Evolutionary conservation across 805 yeast genomes (phyloP).

Genomic region (Suhomyces pyralidae): DNA sequence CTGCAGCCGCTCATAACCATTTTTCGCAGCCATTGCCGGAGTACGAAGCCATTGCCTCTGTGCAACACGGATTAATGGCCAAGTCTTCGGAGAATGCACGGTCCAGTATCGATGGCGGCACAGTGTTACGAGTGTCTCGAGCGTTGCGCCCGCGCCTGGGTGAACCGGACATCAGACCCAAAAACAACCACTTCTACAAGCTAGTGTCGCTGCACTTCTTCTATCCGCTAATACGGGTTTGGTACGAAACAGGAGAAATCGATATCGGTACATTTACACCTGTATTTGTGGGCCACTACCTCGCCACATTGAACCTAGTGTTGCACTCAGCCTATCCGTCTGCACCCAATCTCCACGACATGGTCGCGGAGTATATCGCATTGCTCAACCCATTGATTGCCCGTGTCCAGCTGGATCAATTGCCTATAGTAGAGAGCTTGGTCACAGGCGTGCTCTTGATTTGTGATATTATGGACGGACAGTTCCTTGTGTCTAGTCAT

Average conservation of each 20-base stretch:
- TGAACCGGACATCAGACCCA: slow-evolving; percentile 11
- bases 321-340: slow-evolving; percentile 59
- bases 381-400: slow-evolving; percentile 26
- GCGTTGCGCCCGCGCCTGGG: slow-evolving; percentile 20
- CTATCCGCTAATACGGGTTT: slow-evolving; percentile 52
- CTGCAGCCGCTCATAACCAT: slow-evolving; percentile 44
- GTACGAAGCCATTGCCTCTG: slow-evolving; percentile 2
- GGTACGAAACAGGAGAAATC: slow-evolving; percentile 46
- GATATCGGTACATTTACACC: slow-evolving; percentile 53
- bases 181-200: slow-evolving; percentile 28
- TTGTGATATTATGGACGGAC: slow-evolving; percentile 32
- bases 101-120: slow-evolving; percentile 37
- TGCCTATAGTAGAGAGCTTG: slow-evolving; percentile 36
- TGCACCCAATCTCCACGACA: slow-evolving; percentile 47
- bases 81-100: slow-evolving; percentile 29
- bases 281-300: slow-evolving; percentile 53
- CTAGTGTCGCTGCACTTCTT: slow-evolving; percentile 46
- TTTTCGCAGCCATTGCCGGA: slow-evolving; percentile 24
- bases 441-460: slow-evolving; percentile 36
- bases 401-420: slow-evolving; percentile 21
- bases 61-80: slow-evolving; percentile 35
- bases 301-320: slow-evolving; percentile 56
- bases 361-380: slow-evolving; percentile 52
- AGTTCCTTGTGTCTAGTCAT: slow-evolving; percentile 19
- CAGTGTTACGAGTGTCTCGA: slow-evolving; percentile 41